Evolutionary conservation across 257 asterid species (phyloP).

Genomic region (Solanum verrucosum): DNA sequence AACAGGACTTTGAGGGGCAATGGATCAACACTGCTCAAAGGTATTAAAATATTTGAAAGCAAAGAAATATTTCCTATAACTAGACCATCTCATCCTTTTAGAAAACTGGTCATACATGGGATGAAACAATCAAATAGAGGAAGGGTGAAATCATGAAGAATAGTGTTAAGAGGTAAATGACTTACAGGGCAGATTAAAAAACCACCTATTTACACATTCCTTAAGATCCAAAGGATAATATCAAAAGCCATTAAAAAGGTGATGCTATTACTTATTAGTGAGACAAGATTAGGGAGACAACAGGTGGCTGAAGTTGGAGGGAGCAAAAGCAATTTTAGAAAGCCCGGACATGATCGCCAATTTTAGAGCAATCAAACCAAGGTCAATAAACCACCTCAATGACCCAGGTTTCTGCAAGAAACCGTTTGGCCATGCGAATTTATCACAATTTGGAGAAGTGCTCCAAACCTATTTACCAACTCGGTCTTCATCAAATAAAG

Average conservation of each 20-base stretch:
- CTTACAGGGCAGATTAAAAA: not conserved
- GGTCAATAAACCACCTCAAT: not conserved
- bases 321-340: not conserved
- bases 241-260: not conserved
- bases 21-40: not conserved
- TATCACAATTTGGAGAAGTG: not conserved
- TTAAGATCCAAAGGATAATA: not conserved
- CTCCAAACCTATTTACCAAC: not conserved
- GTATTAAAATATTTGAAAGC: not conserved
- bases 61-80: not conserved
- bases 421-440: not conserved
- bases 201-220: not conserved
- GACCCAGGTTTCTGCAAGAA: not conserved
- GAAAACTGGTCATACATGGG: not conserved
- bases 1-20: not conserved
- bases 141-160: not conserved
- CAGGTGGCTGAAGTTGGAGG: not conserved
- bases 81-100: not conserved
- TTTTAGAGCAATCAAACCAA: not conserved
- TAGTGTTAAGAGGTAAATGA: not conserved
- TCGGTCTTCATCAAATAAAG: not conserved
- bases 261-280: not conserved
- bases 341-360: not conserved
- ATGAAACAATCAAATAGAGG: not conserved
- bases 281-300: not conserved